Conservation (phyloP, 768 basidiomycete species). For the Boletus eberwhitei region DNA sequence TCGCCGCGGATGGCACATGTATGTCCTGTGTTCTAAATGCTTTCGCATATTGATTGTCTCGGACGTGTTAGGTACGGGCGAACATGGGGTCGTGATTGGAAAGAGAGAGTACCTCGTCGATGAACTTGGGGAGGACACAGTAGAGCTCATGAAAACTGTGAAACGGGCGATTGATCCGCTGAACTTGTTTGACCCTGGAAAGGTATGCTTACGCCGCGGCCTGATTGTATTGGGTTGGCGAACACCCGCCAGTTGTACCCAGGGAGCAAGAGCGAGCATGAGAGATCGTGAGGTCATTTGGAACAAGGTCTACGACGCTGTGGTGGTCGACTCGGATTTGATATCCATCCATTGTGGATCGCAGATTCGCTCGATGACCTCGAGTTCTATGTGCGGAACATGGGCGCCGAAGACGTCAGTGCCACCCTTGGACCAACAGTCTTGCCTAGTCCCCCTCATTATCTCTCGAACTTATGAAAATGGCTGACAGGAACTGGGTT, state of each 20-base stretch:
- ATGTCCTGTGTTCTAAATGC: constrained; percentile 20
- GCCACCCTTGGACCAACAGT: background rate
- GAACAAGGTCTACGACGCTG: background rate
- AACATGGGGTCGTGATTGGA: constrained; percentile 86
- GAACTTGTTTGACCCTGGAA: constrained; percentile 84
- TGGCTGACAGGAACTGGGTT: too few species aligned
- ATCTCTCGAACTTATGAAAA: too few species aligned
- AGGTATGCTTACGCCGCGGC: constrained; percentile 33
- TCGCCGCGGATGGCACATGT: constrained; percentile 80
- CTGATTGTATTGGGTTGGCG: background rate
- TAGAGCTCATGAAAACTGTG: constrained; percentile 82
- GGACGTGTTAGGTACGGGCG: constrained; percentile 59
- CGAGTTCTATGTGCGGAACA: background rate
- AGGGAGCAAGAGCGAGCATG: background rate
- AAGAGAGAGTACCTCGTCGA: constrained; percentile 78
- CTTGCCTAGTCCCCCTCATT: background rate
- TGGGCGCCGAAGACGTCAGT: background rate
- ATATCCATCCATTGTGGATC: background rate
- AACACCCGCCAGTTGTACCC: constrained; percentile 17
- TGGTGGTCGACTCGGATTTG: background rate
- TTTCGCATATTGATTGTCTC: background rate
- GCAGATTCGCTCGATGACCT: background rate
- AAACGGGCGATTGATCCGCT: constrained; percentile 78
- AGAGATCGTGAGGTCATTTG: background rate
- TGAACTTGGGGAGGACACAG: constrained; percentile 80